phyloP scores from a whole-genome alignment of 345 rosid genomes.

The Citrus trifoliata region DNA sequence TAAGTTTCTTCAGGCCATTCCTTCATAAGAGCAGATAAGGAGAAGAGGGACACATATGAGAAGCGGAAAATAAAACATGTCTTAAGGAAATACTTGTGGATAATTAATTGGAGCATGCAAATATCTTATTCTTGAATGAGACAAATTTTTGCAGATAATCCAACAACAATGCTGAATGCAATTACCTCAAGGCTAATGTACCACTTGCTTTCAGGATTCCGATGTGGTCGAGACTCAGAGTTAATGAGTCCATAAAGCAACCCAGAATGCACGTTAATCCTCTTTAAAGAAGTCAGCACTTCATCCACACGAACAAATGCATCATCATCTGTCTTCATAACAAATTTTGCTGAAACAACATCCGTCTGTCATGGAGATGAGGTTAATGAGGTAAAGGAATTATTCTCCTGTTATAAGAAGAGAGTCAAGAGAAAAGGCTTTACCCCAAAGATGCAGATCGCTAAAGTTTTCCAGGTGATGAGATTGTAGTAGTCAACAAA shows the following conservation, averaged over 20 bases:
- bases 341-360: constrained; percentile 72
- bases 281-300: constrained; percentile 61
- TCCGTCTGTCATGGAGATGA: constrained; percentile 54
- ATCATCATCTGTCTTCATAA: constrained; percentile 98
- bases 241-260: constrained; percentile 87
- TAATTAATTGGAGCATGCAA: neutral
- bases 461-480: constrained; percentile 96
- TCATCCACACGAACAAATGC: constrained; percentile 96
- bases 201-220: constrained; percentile 93
- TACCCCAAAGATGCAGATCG: constrained; percentile 97
- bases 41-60: neutral
- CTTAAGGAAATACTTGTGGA: neutral
- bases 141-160: neutral
- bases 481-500: constrained; percentile 96
- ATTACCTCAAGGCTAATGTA: constrained; percentile 79
- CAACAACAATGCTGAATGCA: neutral
- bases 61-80: neutral
- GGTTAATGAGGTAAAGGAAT: constrained; percentile 24
- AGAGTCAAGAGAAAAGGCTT: constrained; percentile 21
- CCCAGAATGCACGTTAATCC: constrained; percentile 54
- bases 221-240: constrained; percentile 81
- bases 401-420: constrained; percentile 8
- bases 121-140: neutral
- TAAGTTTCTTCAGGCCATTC: constrained; percentile 82
- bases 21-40: constrained; percentile 28